Conservation (phyloP, 2,329 filamentous ascomycete genomes). For the Pseudopyrenochaeta lycopersici region DNA sequence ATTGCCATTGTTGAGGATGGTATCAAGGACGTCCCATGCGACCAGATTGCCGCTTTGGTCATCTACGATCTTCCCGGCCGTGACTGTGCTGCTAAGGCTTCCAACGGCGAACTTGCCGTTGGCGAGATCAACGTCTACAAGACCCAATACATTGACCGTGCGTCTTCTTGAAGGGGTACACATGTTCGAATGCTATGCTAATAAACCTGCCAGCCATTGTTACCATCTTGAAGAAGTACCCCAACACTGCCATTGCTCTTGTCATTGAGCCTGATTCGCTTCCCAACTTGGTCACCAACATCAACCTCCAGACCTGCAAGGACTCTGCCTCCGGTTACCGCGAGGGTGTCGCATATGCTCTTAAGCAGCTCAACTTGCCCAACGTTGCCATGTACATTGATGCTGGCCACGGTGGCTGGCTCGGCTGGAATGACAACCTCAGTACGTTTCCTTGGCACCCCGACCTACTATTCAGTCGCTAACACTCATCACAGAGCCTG, state of each 20-base stretch:
- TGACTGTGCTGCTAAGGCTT: slow-evolving; percentile 71
- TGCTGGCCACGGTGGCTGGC: slow-evolving; percentile 72
- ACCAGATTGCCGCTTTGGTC: slow-evolving; percentile 63
- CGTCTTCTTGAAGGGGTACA: slow-evolving; percentile 7
- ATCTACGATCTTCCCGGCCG: slow-evolving; percentile 72
- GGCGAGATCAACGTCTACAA: slow-evolving; percentile 62
- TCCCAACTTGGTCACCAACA: slow-evolving; percentile 71
- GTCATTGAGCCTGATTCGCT: slow-evolving; percentile 69
- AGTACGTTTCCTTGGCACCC: slow-evolving; percentile 23
- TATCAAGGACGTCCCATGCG: slow-evolving; percentile 61
- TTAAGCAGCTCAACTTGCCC: slow-evolving; percentile 66
- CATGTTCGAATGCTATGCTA: not conserved
- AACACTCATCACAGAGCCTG: slow-evolving; percentile 49
- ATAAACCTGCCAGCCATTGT: slow-evolving; percentile 55
- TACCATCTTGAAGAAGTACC: slow-evolving; percentile 63
- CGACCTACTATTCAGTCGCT: not conserved
- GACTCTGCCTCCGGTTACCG: slow-evolving; percentile 66
- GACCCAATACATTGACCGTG: slow-evolving; percentile 61
- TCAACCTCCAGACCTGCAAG: slow-evolving; percentile 63
- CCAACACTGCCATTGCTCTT: slow-evolving; percentile 51
- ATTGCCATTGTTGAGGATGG: slow-evolving; percentile 59
- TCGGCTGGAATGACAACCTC: slow-evolving; percentile 71
- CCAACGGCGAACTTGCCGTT: slow-evolving; percentile 70
- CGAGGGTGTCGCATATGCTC: slow-evolving; percentile 66
- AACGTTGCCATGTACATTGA: slow-evolving; percentile 73